These are phyloP conservation scores for Lasiosphaeria hispida DNA, from an alignment of 495 filamentous ascomycete species.

Conservation along the genomic window DNA sequence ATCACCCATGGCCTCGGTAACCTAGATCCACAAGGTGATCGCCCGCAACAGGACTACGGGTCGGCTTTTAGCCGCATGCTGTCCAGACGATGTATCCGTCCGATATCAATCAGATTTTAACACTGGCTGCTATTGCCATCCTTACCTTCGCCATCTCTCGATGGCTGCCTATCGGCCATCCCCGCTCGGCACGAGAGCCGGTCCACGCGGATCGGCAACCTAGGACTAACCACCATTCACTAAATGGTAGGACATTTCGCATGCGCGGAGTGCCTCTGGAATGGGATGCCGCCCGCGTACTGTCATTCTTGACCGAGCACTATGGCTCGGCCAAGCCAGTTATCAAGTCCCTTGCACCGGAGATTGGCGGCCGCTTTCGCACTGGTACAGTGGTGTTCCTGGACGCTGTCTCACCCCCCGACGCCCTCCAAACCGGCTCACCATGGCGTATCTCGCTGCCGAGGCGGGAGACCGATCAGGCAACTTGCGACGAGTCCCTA, in stretches of 20 bases:
- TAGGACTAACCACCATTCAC: neutral
- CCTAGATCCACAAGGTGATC: neutral
- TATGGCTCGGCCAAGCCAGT: neutral
- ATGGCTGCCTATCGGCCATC: neutral
- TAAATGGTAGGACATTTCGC: slow-evolving; percentile 5
- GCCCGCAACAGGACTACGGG: neutral
- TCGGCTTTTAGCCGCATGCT: neutral
- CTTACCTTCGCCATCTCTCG: slow-evolving; percentile 1
- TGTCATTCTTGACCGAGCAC: slow-evolving; percentile 5
- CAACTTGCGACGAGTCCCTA: slow-evolving; percentile 1
- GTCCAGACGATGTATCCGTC: slow-evolving; percentile 1
- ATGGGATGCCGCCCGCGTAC: neutral
- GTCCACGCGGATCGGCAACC: neutral
- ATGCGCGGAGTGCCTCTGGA: slow-evolving; percentile 6
- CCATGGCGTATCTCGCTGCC: neutral
- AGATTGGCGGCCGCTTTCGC: slow-evolving; percentile 1
- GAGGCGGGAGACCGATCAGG: neutral
- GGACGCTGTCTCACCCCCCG: neutral
- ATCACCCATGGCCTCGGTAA: neutral
- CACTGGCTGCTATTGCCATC: neutral
- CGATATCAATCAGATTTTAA: slow-evolving; percentile 2
- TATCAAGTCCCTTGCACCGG: neutral
- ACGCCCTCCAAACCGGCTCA: neutral
- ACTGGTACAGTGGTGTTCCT: neutral
- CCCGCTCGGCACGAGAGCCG: neutral